Evolutionary conservation across 257 asterid species (phyloP).

Genomic region (Solanum habrochaites): DNA sequence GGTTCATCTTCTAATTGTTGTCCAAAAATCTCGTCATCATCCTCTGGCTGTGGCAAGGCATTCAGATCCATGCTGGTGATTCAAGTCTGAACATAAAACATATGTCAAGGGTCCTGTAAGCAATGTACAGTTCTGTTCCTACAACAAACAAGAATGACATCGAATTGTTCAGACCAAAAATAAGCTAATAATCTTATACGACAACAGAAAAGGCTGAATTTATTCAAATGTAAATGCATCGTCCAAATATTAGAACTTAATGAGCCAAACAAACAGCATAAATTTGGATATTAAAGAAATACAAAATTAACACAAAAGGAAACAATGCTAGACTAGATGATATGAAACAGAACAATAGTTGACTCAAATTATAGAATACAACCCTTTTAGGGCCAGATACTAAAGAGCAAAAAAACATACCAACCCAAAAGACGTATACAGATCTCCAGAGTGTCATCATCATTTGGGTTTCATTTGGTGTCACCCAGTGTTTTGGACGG

Average conservation of each 20-base stretch:
- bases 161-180: neutral
- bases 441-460: neutral
- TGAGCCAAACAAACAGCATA: neutral
- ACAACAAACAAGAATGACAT: neutral
- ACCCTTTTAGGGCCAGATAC: neutral
- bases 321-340: neutral
- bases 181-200: neutral
- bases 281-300: neutral
- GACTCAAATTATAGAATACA: neutral
- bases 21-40: conserved; percentile 61
- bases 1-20: conserved; percentile 57
- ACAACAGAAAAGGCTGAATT: neutral
- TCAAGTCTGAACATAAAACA: conserved; percentile 40
- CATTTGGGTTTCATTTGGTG: neutral
- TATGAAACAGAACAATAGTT: neutral
- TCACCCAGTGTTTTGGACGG: too few species aligned
- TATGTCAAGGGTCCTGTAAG: conserved; percentile 5
- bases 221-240: neutral
- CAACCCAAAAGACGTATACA: neutral
- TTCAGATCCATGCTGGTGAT: conserved; percentile 87
- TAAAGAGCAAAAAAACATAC: neutral
- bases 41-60: conserved; percentile 89
- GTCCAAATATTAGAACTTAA: neutral
- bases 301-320: neutral
- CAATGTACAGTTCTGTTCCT: neutral